Conservation (phyloP, 2,329 filamentous ascomycete genomes). For the Lasiodiplodia sp. region DNA sequence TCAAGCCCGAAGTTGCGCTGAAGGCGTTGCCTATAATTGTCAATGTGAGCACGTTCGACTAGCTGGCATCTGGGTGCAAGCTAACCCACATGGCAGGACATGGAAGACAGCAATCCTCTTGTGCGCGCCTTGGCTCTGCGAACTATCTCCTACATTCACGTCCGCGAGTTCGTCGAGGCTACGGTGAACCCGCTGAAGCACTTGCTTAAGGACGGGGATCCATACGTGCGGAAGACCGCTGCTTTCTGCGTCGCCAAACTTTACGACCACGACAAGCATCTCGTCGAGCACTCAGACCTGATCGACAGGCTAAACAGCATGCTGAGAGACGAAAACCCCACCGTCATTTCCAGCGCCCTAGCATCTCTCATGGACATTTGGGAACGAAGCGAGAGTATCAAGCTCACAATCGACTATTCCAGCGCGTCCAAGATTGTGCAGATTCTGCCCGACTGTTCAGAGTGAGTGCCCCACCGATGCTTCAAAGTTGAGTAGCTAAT, state of each 20-base stretch:
- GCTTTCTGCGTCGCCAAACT: constrained; percentile 96
- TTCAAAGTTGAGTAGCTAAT: constrained; percentile 34
- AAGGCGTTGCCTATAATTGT: constrained; percentile 90
- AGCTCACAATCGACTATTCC: constrained; percentile 95
- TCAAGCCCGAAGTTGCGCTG: constrained; percentile 91
- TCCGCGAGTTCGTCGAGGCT: constrained; percentile 92
- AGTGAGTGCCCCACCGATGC: constrained; percentile 65
- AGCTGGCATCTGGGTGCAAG: neutral
- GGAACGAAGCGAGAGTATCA: constrained; percentile 97
- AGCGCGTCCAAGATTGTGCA: constrained; percentile 99
- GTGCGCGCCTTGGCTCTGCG: constrained; percentile 90
- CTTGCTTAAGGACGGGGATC: constrained; percentile 84
- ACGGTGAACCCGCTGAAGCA: constrained; percentile 84
- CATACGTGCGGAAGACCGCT: constrained; percentile 96
- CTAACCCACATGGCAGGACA: constrained; percentile 67
- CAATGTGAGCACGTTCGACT: constrained; percentile 62
- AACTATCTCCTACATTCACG: constrained; percentile 97
- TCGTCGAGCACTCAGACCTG: constrained; percentile 89
- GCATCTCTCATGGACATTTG: constrained; percentile 96
- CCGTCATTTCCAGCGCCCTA: constrained; percentile 92
- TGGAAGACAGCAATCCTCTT: constrained; percentile 90
- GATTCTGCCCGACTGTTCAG: constrained; percentile 94
- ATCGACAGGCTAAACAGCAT: constrained; percentile 91
- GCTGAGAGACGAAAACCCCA: constrained; percentile 94
- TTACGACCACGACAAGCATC: constrained; percentile 91